Conservation (phyloP, 2,329 filamentous ascomycete genomes). For the Tympanopsis confertula region DNA sequence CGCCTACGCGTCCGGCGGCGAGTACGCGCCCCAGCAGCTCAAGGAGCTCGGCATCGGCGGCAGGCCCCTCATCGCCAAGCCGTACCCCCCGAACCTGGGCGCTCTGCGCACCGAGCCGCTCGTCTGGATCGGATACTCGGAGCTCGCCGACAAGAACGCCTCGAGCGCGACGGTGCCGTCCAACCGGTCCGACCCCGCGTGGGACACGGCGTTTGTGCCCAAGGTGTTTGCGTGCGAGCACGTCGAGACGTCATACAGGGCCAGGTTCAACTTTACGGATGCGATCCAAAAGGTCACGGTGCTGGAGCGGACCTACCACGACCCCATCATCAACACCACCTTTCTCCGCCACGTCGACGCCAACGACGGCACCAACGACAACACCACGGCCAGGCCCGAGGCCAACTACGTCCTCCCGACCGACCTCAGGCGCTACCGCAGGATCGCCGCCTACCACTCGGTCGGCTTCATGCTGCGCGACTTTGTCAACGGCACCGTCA, state of each 20-base stretch:
- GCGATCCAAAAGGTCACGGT: constrained; percentile 15
- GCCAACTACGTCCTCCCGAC: constrained; percentile 17
- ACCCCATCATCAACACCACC: constrained; percentile 20
- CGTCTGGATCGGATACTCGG: constrained; percentile 23
- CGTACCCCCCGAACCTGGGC: constrained; percentile 19
- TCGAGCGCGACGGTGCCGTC: constrained; percentile 8
- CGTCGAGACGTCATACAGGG: constrained; percentile 20
- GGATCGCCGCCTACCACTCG: constrained; percentile 20
- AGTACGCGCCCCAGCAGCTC: constrained; percentile 18
- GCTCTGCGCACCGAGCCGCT: constrained; percentile 23
- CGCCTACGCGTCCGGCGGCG: constrained; percentile 15
- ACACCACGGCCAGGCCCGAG: constrained; percentile 16
- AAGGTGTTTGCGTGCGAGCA: constrained; percentile 24
- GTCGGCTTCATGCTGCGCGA: constrained; percentile 18
- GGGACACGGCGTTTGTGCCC: constrained; percentile 18
- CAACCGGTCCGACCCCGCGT: constrained; percentile 11
- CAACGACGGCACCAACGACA: constrained; percentile 22
- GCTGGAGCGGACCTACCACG: constrained; percentile 11
- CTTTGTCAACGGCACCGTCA: constrained; percentile 19
- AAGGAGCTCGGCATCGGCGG: constrained; percentile 15
- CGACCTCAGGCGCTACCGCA: constrained; percentile 15
- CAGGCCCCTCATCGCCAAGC: constrained; percentile 12
- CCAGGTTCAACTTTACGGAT: constrained; percentile 18
- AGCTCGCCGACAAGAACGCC: constrained; percentile 8
- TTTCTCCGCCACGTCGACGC: constrained; percentile 11